phyloP scores from a whole-genome alignment of 306 rosid species.

The Cucumis cinereus region DNA sequence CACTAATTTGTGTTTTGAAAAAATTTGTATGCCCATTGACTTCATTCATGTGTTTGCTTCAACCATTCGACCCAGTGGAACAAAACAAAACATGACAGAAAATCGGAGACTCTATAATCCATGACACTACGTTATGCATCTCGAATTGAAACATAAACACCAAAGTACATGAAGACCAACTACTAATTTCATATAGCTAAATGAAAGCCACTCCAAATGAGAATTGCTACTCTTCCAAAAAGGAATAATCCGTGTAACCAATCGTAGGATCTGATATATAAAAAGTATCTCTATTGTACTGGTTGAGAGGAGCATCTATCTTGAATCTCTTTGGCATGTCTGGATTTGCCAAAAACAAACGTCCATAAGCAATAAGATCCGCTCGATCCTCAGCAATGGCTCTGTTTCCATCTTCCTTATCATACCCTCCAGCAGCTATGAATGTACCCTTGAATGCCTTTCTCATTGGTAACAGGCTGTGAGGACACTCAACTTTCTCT shows the following conservation, averaged over 20 bases:
- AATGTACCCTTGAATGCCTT: conserved; percentile 22
- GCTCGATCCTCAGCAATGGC: conserved; percentile 12
- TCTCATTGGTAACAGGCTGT: conserved; percentile 31
- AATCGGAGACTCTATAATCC: too few relatives aligned
- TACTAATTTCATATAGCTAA: neutral
- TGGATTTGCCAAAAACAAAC: conserved; percentile 23
- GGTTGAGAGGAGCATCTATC: conserved; percentile 16
- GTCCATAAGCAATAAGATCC: conserved; percentile 19
- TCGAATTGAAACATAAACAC: too few relatives aligned
- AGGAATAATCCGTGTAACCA: conserved; percentile 21
- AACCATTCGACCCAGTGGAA: too few relatives aligned
- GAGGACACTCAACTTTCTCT: neutral
- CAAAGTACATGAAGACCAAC: too few relatives aligned
- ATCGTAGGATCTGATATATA: conserved; percentile 10
- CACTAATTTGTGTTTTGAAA: too few relatives aligned
- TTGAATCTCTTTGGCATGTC: conserved; percentile 14
- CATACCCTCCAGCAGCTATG: conserved; percentile 16
- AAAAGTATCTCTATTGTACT: conserved; percentile 10
- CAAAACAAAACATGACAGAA: too few relatives aligned
- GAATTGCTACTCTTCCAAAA: conserved; percentile 3
- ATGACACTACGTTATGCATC: too few relatives aligned
- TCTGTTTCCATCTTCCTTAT: conserved; percentile 15
- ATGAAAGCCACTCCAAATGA: neutral
- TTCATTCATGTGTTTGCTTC: too few relatives aligned
- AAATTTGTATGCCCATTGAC: too few relatives aligned